Conservation (phyloP, 2,329 filamentous ascomycete species). For the Colletotrichum salicis region DNA sequence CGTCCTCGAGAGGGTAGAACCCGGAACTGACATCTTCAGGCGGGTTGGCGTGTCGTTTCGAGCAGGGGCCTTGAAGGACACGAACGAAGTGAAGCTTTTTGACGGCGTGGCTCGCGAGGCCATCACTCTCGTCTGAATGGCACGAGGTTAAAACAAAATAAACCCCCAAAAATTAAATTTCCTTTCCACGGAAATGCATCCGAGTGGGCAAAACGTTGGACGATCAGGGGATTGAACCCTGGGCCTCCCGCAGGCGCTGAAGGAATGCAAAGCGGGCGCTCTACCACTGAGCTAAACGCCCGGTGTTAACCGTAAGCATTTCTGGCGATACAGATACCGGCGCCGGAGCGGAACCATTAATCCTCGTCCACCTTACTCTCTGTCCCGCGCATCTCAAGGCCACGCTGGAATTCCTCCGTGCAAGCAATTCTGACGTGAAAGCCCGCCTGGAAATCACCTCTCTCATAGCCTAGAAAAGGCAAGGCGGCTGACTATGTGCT, state of each 20-base stretch:
- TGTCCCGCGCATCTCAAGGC: neutral
- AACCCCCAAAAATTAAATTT: too few species aligned
- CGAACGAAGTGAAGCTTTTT: neutral
- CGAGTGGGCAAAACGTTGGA: neutral
- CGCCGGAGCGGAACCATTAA: rapidly evolving
- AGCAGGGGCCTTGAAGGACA: neutral
- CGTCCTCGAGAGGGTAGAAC: neutral
- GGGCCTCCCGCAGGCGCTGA: constrained; percentile 6
- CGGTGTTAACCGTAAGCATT: neutral
- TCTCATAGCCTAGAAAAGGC: too few species aligned
- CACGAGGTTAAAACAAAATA: neutral
- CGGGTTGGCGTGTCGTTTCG: neutral
- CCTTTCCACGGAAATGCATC: too few species aligned
- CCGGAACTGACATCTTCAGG: neutral
- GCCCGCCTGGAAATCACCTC: neutral
- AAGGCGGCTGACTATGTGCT: too few species aligned
- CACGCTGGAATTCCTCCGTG: neutral
- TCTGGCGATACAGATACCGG: rapidly evolving
- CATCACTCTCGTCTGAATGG: neutral
- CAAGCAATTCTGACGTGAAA: neutral
- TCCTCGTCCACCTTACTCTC: neutral
- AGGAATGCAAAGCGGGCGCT: constrained; percentile 16
- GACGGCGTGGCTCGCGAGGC: neutral
- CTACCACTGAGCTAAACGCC: constrained; percentile 18
- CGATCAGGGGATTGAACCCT: constrained; percentile 22